Evolutionary conservation across 192 early-diverging fungal genomes (phyloP), one percentile per base, ranked within the genome.

Genomic region (Entomortierella parvispora): DNA sequence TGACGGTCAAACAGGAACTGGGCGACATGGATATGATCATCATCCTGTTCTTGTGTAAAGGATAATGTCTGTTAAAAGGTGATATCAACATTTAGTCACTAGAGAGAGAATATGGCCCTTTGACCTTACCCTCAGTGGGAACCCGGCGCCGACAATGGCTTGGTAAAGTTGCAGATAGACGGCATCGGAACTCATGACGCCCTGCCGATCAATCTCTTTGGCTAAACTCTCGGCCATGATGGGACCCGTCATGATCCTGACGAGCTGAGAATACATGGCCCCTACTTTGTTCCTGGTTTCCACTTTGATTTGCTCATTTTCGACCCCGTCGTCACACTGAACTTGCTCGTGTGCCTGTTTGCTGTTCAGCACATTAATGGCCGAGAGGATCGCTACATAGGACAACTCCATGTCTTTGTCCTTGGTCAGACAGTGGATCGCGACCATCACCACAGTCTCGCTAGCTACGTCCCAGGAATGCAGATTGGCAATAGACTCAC

Each of bases 341-440:
- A 42, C 23, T 45, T 31, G 8, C 14, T 6, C 40, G 23, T 44
- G 8, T 4, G 15, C 22, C 7, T 63, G 23, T 12, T 22, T 3
- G 2, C n/a, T 53, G 20, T 44, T 52, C 14, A 75, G 40, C 10
- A 75, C 47, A 20, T 59, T 66, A 34, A 75, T 54, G 2, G 31
- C 45, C 0, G 71, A 53, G 51, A 75, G 71, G 51, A 75, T 60
- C 1, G 63, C 59, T 7, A 64, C 63, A 53, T 75, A 75, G 2
- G 71, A 65, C 1, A 66, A 31, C 20, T 65, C 58, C 58, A 66
- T 66, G 37, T 75, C 51, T 18, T 66, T 62, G 23, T 59, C 44
- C 20, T 48, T 46, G 37, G 57, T 40, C 1, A 75, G 51, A 31
- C 55, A 75, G n/a, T 75, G 53, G 33, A 75, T 65, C 0, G 71